These are phyloP conservation scores for Phytophthora constricta DNA, from an alignment of 352 stramenopile species.

Conservation along the genomic window DNA sequence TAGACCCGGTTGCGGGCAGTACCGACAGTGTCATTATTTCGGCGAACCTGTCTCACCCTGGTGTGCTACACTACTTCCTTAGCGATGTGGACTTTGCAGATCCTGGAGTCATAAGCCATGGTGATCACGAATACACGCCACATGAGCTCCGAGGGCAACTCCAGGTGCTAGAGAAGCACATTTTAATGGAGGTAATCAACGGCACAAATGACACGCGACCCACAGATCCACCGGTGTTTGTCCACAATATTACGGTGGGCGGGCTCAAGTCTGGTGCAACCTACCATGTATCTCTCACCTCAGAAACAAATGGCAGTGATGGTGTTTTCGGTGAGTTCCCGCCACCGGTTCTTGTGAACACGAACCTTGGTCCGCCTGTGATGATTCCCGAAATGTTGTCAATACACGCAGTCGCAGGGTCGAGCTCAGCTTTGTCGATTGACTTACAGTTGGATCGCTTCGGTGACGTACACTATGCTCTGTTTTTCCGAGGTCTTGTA, in stretches of 20 bases:
- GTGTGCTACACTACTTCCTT: slow-evolving; percentile 75
- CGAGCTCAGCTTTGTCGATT: slow-evolving; percentile 58
- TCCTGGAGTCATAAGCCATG: slow-evolving; percentile 54
- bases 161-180: slow-evolving; percentile 41
- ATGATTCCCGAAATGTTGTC: slow-evolving; percentile 43
- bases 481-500: slow-evolving; percentile 73
- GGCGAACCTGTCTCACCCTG: slow-evolving; percentile 70
- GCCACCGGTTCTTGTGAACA: slow-evolving; percentile 71
- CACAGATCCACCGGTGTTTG: slow-evolving; percentile 64
- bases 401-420: slow-evolving; percentile 44
- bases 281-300: slow-evolving; percentile 83
- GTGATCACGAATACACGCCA: slow-evolving; percentile 18
- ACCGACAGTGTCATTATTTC: slow-evolving; percentile 65
- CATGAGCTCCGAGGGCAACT: slow-evolving; percentile 63
- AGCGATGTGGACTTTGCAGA: slow-evolving; percentile 82
- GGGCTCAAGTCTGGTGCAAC: slow-evolving; percentile 52
- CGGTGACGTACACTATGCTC: slow-evolving; percentile 75
- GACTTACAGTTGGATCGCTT: slow-evolving; percentile 63
- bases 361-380: slow-evolving; percentile 52
- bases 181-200: slow-evolving; percentile 73
- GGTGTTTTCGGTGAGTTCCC: slow-evolving; percentile 82
- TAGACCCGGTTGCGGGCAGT: slow-evolving; percentile 44
- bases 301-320: slow-evolving; percentile 61
- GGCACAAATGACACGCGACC: slow-evolving; percentile 74
- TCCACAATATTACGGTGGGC: slow-evolving; percentile 59